Base-by-base conservation (phyloP, 2,329 filamentous ascomycete species). In the Helotiales sp. region DNA sequence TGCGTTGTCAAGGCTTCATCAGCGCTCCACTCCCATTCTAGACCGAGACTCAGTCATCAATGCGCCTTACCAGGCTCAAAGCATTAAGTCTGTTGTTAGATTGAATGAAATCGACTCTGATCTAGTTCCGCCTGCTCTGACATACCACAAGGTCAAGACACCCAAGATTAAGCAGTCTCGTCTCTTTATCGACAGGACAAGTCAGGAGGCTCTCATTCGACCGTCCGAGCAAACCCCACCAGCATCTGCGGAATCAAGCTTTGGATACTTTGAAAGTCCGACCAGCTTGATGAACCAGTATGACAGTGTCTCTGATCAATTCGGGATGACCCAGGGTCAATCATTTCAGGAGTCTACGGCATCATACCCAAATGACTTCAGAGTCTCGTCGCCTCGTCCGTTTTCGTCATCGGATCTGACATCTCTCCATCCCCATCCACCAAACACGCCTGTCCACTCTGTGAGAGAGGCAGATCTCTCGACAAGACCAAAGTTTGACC, bases 261-360 rank as follows among this genome's bases (percentile, higher is more conserved):
- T 5, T 50, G 20, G 47, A 52, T 32, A 26, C 22, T 45, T 54
- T 30, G 49, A 52, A 17, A 30, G 22, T 8, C 34, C 24, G n/a
- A 32, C 17, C n/a, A 32, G 22, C 8, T 28, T 52, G 22, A 50
- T 6, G 40, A 37, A 37, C 5, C 20, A 49, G 4, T 11, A 26
- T 43, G 13, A 54, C 11, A 28, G 13, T 20, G 20, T 32, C 17
- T 57, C 24, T n/a, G 34, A 52, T 10, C n/a, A 57, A 40, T 43
- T 49, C 7, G 24, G 43, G 37, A 61, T 49, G 71, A 79, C 81
- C 70, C 81, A 83, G 79, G 74, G 81, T 70, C 30, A 37, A 34
- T 50, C 54, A 37, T 45, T 37, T 24, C 37, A 30, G 11, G 22
- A 58, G 22, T 59, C 54, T 8, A 32, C 47, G 22, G 28, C 34